Conservation (phyloP, 169 alveolate genomes). For the Theileria sp. region DNA sequence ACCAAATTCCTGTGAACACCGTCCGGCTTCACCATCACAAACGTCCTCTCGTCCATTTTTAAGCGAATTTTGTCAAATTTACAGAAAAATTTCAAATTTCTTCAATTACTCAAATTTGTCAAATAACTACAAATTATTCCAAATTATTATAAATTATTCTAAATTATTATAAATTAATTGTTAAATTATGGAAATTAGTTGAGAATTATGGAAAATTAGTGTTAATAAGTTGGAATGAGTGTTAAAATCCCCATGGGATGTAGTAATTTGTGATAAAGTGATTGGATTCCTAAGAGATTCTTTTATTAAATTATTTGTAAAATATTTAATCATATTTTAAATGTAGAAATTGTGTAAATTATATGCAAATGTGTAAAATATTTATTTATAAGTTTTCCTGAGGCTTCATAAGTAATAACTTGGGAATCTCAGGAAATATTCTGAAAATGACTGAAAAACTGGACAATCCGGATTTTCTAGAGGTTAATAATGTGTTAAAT, state of each 20-base stretch:
- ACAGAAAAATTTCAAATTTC: no score
- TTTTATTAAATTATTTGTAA: neutral
- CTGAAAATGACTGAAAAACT: neutral
- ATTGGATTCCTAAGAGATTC: neutral
- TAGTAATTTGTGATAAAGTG: neutral
- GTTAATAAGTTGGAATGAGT: no score
- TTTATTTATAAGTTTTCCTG: no score
- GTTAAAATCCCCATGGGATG: neutral
- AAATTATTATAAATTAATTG: no score
- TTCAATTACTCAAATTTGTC: no score
- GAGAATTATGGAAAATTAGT: no score
- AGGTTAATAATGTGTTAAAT: neutral
- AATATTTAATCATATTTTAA: no score
- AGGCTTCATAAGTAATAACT: neutral
- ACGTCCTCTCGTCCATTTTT: conserved; percentile 82
- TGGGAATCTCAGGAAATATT: neutral
- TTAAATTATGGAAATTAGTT: no score
- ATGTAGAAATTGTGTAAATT: neutral
- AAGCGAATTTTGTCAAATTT: no score
- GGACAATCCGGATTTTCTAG: neutral
- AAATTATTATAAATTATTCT: no score
- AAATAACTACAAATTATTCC: no score
- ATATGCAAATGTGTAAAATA: neutral
- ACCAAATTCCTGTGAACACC: conserved; percentile 97
- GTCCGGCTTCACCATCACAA: conserved; percentile 98